Evolutionary conservation across 2,329 filamentous ascomycete genomes (phyloP), one percentile per base, ranked within the genome.

Genomic region (Fusarium tupiense): DNA sequence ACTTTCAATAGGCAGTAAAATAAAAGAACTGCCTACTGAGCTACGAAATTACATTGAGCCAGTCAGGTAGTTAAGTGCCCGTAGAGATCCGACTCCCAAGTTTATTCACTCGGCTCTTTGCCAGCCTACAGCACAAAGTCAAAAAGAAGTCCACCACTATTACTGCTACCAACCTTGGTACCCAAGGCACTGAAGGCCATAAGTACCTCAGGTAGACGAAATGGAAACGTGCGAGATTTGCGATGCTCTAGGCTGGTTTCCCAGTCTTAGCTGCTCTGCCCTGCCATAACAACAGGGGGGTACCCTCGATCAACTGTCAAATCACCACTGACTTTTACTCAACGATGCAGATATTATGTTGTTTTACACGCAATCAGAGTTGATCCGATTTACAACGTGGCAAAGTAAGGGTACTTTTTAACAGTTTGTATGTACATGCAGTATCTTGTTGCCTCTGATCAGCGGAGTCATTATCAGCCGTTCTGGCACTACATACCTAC

Each of bases 261-360:
- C 43, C 47, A 38, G 44, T 46, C 14, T 37, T 35, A 49, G 56
- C 43, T 60, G 43, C 10, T n/a, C 24, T 53, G 33, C 31, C 38
- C 61, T 40, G 35, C 31, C 31, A 53, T 24, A 43, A 64, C 40
- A 19, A 57, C 58, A 69, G 31, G 44, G 62, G 38, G 58, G 58
- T 40, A 54, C 46, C 61, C 49, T 73, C 70, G 41, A 59, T 60
- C 52, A 37, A n/a, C 61, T 58, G 46, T 56, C 61, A 53, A 66
- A 67, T 71, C 70, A 73, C 60, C 44, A 41, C 35, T 37, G 35
- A 29, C 29, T 49, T 38, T 29, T 24, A 37, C 54, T 49, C 24
- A n/a, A 56, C 35, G 12, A 46, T 52, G 44, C 26, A 44, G 29
- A 26, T n/a, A 22, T 35, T 46, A 33, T 38, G 10, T 33, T 26